Percentiles rank a stretch among this genome's conserved stretches.
Conservation (phyloP, 352 stramenopile genomes). For the Pythium chondricola region DNA sequence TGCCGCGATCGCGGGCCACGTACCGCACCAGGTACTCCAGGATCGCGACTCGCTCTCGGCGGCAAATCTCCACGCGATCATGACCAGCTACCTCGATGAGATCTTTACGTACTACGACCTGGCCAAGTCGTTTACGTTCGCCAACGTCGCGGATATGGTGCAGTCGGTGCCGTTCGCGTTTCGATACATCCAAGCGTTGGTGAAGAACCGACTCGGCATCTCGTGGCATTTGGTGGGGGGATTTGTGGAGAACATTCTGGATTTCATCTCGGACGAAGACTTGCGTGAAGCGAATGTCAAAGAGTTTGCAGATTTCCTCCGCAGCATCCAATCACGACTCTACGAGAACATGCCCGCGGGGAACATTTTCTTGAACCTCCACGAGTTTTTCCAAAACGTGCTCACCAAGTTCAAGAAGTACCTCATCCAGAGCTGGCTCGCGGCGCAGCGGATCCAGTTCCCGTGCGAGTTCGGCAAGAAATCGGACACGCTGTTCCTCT, state of each 20-base stretch:
- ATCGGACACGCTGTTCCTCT: slow-evolving; percentile 65
- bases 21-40: slow-evolving; percentile 4
- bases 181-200: slow-evolving; percentile 56
- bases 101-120: slow-evolving; percentile 54
- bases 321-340: slow-evolving; percentile 23
- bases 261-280: slow-evolving; percentile 69
- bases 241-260: slow-evolving; percentile 59
- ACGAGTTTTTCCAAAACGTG: slow-evolving; percentile 55
- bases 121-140: slow-evolving; percentile 42
- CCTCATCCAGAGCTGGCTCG: slow-evolving; percentile 51
- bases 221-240: slow-evolving; percentile 53
- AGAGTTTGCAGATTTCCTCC: slow-evolving; percentile 55
- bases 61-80: slow-evolving; percentile 30
- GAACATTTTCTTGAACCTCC: slow-evolving; percentile 61
- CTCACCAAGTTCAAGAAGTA: slow-evolving; percentile 66
- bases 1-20: no score
- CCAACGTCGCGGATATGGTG: slow-evolving; percentile 46
- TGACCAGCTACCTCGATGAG: slow-evolving; percentile 57
- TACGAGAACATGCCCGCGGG: slow-evolving; percentile 21
- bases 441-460: slow-evolving; percentile 47
- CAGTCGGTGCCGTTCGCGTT: slow-evolving; percentile 56
- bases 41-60: slow-evolving; percentile 39
- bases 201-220: slow-evolving; percentile 48
- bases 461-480: slow-evolving; percentile 81
- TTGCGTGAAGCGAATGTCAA: slow-evolving; percentile 57